A percentile compares a stretch with the other conserved stretches of the same genome.
Conservation (phyloP, 2,329 filamentous ascomycete genomes). For the Aspergillus piperis region DNA sequence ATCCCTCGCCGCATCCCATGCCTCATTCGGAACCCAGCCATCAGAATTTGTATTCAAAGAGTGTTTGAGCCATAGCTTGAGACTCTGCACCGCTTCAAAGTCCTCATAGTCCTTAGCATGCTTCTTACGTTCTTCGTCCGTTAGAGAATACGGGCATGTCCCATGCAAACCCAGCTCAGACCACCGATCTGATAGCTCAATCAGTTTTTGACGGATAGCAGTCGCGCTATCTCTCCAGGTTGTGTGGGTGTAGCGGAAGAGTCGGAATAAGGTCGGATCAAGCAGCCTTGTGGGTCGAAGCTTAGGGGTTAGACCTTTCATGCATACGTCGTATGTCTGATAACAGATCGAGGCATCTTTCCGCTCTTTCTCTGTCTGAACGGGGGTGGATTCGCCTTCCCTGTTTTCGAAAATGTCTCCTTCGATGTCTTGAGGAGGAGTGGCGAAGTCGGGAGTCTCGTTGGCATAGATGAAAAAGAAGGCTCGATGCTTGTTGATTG, state of each 20-base stretch:
- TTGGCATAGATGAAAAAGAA: slow-evolving; percentile 34
- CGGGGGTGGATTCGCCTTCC: slow-evolving; percentile 8
- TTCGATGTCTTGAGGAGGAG: slow-evolving; percentile 15
- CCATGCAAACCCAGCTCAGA: slow-evolving; percentile 26
- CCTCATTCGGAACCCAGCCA: slow-evolving; percentile 36
- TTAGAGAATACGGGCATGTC: slow-evolving; percentile 28
- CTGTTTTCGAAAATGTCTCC: slow-evolving; percentile 17
- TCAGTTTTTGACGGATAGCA: slow-evolving; percentile 33
- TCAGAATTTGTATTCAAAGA: slow-evolving; percentile 33
- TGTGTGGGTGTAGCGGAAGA: slow-evolving; percentile 34
- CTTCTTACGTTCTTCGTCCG: slow-evolving; percentile 26
- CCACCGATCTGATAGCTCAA: slow-evolving; percentile 33
- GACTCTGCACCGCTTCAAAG: slow-evolving; percentile 31
- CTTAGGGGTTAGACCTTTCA: slow-evolving; percentile 27
- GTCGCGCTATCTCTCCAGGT: slow-evolving; percentile 31
- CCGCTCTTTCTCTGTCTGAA: slow-evolving; percentile 15
- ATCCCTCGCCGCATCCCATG: slow-evolving; percentile 31
- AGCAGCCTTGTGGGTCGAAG: slow-evolving; percentile 28
- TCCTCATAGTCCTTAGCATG: slow-evolving; percentile 33
- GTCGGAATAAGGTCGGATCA: slow-evolving; percentile 31
- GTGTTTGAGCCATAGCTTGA: slow-evolving; percentile 31
- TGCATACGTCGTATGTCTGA: slow-evolving; percentile 33
- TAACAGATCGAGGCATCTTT: slow-evolving; percentile 32
- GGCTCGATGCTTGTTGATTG: slow-evolving; percentile 35
- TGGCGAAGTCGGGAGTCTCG: slow-evolving; percentile 32